These are phyloP conservation scores for Candolleomyces eurysporus DNA, from an alignment of 768 basidiomycete genomes.

Conservation along the genomic window DNA sequence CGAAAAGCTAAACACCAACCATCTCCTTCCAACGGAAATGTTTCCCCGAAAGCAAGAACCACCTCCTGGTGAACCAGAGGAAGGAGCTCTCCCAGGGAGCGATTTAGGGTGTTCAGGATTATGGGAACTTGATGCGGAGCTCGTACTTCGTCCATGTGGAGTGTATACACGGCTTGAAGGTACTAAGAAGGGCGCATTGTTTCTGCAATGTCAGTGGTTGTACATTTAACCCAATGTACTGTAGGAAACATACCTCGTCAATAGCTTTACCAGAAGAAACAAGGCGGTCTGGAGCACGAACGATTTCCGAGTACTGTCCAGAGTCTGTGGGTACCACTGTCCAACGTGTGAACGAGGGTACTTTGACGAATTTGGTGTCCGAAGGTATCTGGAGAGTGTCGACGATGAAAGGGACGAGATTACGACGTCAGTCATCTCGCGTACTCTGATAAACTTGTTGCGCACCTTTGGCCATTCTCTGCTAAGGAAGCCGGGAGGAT, in stretches of 20 bases:
- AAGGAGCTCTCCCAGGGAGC: conserved; percentile 3
- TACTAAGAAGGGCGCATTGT: not conserved
- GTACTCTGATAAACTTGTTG: too few species aligned
- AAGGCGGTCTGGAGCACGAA: too few species aligned
- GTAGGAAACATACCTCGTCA: conserved; percentile 19
- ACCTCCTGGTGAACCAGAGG: conserved; percentile 4
- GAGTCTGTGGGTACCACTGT: too few species aligned
- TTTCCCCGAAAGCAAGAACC: not conserved
- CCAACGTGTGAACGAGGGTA: too few species aligned
- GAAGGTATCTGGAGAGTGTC: too few species aligned
- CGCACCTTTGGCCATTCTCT: too few species aligned
- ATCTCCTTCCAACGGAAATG: not conserved
- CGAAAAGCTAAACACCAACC: not conserved
- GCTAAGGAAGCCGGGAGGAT: too few species aligned
- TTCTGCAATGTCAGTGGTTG: not conserved
- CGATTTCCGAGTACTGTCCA: too few species aligned
- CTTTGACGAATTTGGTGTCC: too few species aligned
- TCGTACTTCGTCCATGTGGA: conserved; percentile 14
- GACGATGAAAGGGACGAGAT: too few species aligned
- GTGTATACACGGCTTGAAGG: conserved; percentile 11
- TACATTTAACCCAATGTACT: not conserved
- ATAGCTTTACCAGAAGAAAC: conserved; percentile 25
- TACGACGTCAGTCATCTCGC: too few species aligned
- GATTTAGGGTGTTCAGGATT: conserved; percentile 13
- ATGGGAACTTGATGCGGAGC: conserved; percentile 13